phyloP scores from a whole-genome alignment of 2,329 filamentous ascomycete species.

The Penicillium sp. region DNA sequence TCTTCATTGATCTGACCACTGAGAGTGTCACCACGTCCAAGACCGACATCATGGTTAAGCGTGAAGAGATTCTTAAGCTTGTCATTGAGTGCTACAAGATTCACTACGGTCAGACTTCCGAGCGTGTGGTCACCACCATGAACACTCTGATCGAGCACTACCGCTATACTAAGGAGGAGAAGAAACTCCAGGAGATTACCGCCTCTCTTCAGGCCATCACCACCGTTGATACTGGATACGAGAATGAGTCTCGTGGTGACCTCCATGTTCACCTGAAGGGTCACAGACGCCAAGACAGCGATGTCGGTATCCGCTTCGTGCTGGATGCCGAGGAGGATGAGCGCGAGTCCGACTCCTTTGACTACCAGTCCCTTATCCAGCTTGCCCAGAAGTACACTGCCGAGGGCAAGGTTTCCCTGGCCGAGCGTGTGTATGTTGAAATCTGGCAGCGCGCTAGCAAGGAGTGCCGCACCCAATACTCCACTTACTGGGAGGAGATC shows the following conservation, averaged over 20 bases:
- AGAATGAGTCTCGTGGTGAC: slow-evolving; percentile 27
- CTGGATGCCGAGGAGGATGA: slow-evolving; percentile 49
- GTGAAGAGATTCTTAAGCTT: slow-evolving; percentile 52
- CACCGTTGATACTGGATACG: slow-evolving; percentile 19
- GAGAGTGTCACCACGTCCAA: slow-evolving; percentile 30
- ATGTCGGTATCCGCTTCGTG: slow-evolving; percentile 26
- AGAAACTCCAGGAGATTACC: slow-evolving; percentile 47
- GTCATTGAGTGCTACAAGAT: slow-evolving; percentile 55
- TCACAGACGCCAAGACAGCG: slow-evolving; percentile 18
- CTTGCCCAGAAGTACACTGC: slow-evolving; percentile 44
- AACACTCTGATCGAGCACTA: slow-evolving; percentile 56
- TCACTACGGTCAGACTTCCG: slow-evolving; percentile 52
- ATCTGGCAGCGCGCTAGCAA: slow-evolving; percentile 57
- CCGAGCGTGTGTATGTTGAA: slow-evolving; percentile 54
- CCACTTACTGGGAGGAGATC: slow-evolving; percentile 52
- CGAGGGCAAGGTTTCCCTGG: slow-evolving; percentile 38
- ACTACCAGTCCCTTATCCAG: slow-evolving; percentile 41
- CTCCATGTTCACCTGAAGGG: slow-evolving; percentile 36
- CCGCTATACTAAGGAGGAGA: slow-evolving; percentile 51
- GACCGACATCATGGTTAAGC: slow-evolving; percentile 40
- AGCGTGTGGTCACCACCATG: slow-evolving; percentile 50
- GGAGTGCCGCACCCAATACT: slow-evolving; percentile 48
- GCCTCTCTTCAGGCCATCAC: slow-evolving; percentile 28
- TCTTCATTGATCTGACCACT: slow-evolving; percentile 53
- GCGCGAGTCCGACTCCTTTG: slow-evolving; percentile 36